Base-by-base conservation (phyloP, 164 flowering plant genomes). In the Tetrastigma voinierianum region DNA sequence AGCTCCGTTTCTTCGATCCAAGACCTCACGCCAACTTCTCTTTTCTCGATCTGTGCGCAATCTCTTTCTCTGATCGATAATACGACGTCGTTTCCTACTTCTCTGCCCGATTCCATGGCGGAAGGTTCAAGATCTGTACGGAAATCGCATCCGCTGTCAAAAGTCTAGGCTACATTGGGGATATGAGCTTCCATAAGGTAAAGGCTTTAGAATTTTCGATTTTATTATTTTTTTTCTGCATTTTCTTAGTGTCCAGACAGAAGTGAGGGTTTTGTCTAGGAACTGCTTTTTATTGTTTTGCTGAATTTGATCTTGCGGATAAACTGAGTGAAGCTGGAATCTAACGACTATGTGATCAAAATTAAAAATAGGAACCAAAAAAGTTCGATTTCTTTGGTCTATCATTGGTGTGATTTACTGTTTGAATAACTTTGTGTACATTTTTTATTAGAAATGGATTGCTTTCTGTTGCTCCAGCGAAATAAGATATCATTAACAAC, bases 161-260 rank as follows among this genome's bases (percentile, higher is more conserved):
- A 68, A 59, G 45, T 24, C 62, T 90, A 1, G 97, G 96, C 44
- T 92, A 71, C 68, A 64, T 77, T 62, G 86, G 85, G 24, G 88
- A 90, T 69, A 62, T 88, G 32, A 84, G 81, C 81, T 89, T 85
- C 77, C 81, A 82, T 66, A 82, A 85, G 92, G 97, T 90, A 56
- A n/a, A 3, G 8, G 12, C 14, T 25, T 60, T 52, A 1, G 23
- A 4, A 40, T 11, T 11, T 11, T n/a, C 16, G 0, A 57, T 0
- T 24, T 9, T 8, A 3, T 23, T 18, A 15, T 8, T n/a, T 3
- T n/a, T 3, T 9, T 43, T 12, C 54, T 20, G 43, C 13, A 56
- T 14, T 23, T 43, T 25, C 49, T 57, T 20, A 49, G 1, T 11
- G 6, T n/a, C 32, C 40, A 32, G 6, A 32, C 40, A 32, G 40